Evolutionary conservation across 495 filamentous ascomycete genomes (phyloP), one percentile per base, ranked within the genome.

Genomic region (Penicillium maclennaniae): DNA sequence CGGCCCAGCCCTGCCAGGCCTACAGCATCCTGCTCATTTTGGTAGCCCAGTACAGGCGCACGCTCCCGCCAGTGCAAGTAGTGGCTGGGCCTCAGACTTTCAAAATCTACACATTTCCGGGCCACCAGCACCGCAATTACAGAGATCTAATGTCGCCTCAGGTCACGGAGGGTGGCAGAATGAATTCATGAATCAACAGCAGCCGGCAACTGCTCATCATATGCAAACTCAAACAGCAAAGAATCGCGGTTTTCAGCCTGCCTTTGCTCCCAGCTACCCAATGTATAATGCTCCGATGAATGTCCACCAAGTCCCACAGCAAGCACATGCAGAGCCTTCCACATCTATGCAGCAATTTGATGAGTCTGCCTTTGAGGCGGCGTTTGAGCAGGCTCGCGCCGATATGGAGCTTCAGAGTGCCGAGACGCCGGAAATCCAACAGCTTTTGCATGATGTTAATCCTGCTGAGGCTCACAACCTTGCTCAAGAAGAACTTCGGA

Each of bases 281-380:
- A 65, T 68, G 55, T 54, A 62, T 47, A 55, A 54, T 23, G 23
- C 53, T 15, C n/a, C 61, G 10, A 59, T 64, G 63, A 58, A 60
- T 62, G 39, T 44, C 43, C 54, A 64, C 27, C 56, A 62, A n/a
- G 41, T 61, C 17, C 31, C 57, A 42, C 70, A 75, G 56, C 55
- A 51, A 47, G 42, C 50, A 36, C 56, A 47, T 36, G 28, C 50
- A 16, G 46, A 51, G 21, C 58, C 68, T 36, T 40, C 43, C 42
- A 55, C 58, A 15, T 48, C 60, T 1, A 49, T 58, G 15, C 70
- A 71, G 16, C 47, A 63, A 6, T 83, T 81, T 58, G 81, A 87
- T 55, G 82, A 85, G 52, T 78, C 77, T 21, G 84, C 84, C 0
- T 87, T 87, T 59, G 83, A 82, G 53, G 72, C 71, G 36, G 84